Evolutionary conservation across 345 rosid species (phyloP), one percentile per base, ranked within the genome.

Genomic region (Eucalyptus regnans): DNA sequence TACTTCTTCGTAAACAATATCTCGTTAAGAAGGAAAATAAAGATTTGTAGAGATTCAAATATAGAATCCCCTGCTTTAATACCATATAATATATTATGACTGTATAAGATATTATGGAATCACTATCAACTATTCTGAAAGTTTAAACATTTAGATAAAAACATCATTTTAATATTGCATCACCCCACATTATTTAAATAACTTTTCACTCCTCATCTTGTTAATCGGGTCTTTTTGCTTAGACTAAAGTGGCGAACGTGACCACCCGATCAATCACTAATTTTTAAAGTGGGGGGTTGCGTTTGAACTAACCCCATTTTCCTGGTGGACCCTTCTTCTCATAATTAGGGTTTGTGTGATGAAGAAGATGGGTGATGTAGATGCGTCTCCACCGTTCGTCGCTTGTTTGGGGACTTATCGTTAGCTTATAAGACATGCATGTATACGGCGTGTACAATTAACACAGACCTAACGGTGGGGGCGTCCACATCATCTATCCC

Each of bases 51-150:
- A 9, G 6, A 56, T 56, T 23, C 29, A 56, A 22, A 23, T 1
- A 56, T 56, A 56, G 29, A 56, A 56, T 25, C 3, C 6, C 6
- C 29, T 56, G 0, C 29, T 2, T 13, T 56, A 23, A 56, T 22
- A 1, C 1, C 3, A 4, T 23, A 6, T 9, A 9, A 56, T 20
- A 56, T 56, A 56, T 56, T 22, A 0, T 23, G 11, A 56, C 0
- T 23, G 9, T 4, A 20, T 56, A 23, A 56, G 12, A 56, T 56
- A 8, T 22, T 23, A 56, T 0, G 1, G 2, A 22, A 9, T 2
- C 27, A 56, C 3, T 56, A 56, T 0, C 12, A 56, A 1, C 0
- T 56, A 22, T 22, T 22, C 2, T 54, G 22, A 22, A 56, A 22
- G 0, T 56, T 56, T 56, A 56, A 22, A 23, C 0, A 22, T 23